Conservation (phyloP, 2,329 filamentous ascomycete genomes). For the Microdochium paspali region DNA sequence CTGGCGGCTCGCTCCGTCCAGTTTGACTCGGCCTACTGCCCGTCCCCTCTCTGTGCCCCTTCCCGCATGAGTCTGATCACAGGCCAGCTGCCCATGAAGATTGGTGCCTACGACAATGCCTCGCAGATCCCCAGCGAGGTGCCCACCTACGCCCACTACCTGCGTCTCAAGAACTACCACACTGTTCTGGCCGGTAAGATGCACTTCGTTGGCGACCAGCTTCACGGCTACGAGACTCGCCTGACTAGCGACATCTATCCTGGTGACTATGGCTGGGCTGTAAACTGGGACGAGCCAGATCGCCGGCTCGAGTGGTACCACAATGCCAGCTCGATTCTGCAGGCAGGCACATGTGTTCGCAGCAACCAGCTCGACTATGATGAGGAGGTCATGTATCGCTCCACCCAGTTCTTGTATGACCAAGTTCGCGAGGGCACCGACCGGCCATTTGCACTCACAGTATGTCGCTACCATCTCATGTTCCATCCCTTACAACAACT, state of each 20-base stretch:
- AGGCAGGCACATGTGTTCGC: conserved; percentile 79
- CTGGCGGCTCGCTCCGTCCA: conserved; percentile 75
- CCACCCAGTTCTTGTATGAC: conserved; percentile 83
- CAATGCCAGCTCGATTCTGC: conserved; percentile 87
- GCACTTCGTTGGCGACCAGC: conserved; percentile 93
- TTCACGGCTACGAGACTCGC: conserved; percentile 87
- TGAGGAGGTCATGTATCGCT: conserved; percentile 90
- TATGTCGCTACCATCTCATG: conserved; percentile 17
- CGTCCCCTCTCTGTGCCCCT: conserved; percentile 83
- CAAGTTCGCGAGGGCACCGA: conserved; percentile 71
- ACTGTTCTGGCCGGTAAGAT: conserved; percentile 91
- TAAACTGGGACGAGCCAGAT: conserved; percentile 90
- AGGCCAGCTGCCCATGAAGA: conserved; percentile 83
- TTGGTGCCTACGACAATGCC: conserved; percentile 87
- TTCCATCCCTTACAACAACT: not conserved
- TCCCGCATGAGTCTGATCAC: conserved; percentile 94
- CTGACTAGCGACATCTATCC: conserved; percentile 95
- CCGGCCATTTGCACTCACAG: conserved; percentile 77
- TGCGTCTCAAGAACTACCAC: conserved; percentile 77
- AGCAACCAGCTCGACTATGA: conserved; percentile 96
- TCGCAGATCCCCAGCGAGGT: conserved; percentile 74
- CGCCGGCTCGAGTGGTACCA: conserved; percentile 89
- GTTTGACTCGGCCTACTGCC: conserved; percentile 92
- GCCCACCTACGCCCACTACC: conserved; percentile 87
- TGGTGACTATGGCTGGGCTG: conserved; percentile 87